Percentiles rank a stretch among this genome's conserved stretches.
phyloP scores from a whole-genome alignment of 2,329 filamentous ascomycete genomes.

The Lasiodiplodia sp. region DNA sequence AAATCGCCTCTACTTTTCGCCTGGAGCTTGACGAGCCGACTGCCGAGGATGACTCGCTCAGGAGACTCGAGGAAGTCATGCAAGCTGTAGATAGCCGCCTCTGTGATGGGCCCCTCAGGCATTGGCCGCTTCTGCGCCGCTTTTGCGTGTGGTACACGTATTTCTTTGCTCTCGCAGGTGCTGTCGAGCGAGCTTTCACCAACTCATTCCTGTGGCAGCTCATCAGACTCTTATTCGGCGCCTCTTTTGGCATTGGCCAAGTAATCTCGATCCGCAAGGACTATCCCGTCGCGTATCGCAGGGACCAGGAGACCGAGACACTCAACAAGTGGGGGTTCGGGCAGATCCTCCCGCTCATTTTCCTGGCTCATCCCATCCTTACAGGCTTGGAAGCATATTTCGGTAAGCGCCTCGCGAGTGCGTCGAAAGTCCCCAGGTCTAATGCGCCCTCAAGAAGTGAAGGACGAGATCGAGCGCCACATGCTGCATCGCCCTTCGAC shows the following conservation, averaged over 20 bases:
- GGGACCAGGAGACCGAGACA: constrained; percentile 33
- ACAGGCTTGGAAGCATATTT: constrained; percentile 39
- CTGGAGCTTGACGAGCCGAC: constrained; percentile 6
- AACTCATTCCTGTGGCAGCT: constrained; percentile 19
- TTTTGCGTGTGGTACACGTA: not conserved
- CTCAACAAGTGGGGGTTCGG: constrained; percentile 37
- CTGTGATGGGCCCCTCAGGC: not conserved
- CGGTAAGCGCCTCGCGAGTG: constrained; percentile 31
- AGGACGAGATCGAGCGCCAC: constrained; percentile 5
- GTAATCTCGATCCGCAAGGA: constrained; percentile 19
- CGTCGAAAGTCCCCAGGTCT: not conserved
- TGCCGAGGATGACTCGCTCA: constrained; percentile 7
- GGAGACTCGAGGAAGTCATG: not conserved
- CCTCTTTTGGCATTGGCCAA: constrained; percentile 14
- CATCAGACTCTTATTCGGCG: constrained; percentile 11
- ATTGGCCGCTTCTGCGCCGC: not conserved
- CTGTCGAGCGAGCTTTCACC: constrained; percentile 3
- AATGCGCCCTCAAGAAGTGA: not conserved
- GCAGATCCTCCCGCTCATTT: constrained; percentile 39
- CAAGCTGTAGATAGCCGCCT: not conserved
- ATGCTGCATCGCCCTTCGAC: not conserved
- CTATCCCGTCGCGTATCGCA: not conserved
- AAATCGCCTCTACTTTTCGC: not conserved
- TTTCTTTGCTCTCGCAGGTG: constrained; percentile 15
- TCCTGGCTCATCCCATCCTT: constrained; percentile 37